These are phyloP conservation scores for Juglanconis oblonga DNA, from an alignment of 2,329 filamentous ascomycete species.

Conservation along the genomic window DNA sequence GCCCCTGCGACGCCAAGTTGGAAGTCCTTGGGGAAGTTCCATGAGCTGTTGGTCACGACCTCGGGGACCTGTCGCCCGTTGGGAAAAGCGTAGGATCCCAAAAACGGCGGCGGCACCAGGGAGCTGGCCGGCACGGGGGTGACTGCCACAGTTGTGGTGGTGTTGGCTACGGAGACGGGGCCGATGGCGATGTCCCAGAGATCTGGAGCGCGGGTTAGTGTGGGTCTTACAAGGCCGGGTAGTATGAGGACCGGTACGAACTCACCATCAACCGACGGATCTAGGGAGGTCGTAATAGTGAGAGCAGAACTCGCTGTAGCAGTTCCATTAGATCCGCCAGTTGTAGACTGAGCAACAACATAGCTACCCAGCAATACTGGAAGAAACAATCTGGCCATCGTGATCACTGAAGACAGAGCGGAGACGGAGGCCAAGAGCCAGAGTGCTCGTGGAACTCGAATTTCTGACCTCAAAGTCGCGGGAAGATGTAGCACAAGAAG, in stretches of 20 bases:
- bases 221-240: no score
- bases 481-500: neutral
- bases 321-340: neutral
- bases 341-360: neutral
- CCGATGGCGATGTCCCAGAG: constrained; percentile 7
- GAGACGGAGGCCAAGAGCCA: neutral
- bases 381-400: neutral
- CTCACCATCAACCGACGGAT: constrained; percentile 5
- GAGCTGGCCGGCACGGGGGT: constrained; percentile 6
- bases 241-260: no score
- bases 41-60: constrained; percentile 1
- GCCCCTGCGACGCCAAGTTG: constrained; percentile 8
- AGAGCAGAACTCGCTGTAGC: neutral
- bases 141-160: constrained; percentile 6
- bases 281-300: constrained; percentile 5
- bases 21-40: constrained; percentile 15
- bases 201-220: neutral
- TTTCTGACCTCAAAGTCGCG: neutral
- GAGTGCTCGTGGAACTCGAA: neutral
- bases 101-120: constrained; percentile 15
- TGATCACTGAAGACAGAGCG: neutral
- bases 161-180: constrained; percentile 9
- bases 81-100: constrained; percentile 36
- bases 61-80: constrained; percentile 6
- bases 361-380: constrained; percentile 2